Evolutionary conservation across 1,284 basidiomycete genomes (phyloP), one percentile per base, ranked within the genome.

Genomic region (Moesziomyces parantarcticus): DNA sequence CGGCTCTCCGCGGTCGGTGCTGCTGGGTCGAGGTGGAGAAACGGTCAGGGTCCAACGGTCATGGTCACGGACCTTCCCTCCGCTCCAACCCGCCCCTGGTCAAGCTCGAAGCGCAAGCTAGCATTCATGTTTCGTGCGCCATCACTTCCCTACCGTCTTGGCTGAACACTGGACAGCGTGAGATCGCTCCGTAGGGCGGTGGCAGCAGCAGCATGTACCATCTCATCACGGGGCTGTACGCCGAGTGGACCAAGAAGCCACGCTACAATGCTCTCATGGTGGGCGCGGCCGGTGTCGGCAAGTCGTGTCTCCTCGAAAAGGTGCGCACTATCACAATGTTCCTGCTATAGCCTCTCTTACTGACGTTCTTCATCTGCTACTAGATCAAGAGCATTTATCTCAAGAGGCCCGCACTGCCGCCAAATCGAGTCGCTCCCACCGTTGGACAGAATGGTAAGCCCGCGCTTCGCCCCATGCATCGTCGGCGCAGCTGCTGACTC

Each of bases 301-400:
- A 79, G 58, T 77, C 77, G 1, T 77, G 77, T 45, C 49, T 77
- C 6, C 52, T 76, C 14, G 77, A 78, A 48, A 64, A 69, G 48
- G 63, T 60, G n/a, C 22, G 51, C 1, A 13, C 29, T 13, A 13
- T 51, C 6, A 6, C 36, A 2, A 16, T 1, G 6, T 1, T 39
- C 36, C 16, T 3, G 16, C 11, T 39, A 2, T 14, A 16, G 18
- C 48, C n/a, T n/a, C 46, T 26, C 13, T 32, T 6, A 20, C 41
- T 43, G 22, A 43, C 41, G 22, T 9, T 11, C 9, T 41, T 21
- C 14, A 3, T 18, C 22, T 29, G 39, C 20, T 21, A n/a, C 39
- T 14, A 52, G 52, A 54, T 73, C 54, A 73, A 73, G 23, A 58
- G 53, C 51, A 40, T 73, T 32, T 68, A 68, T 23, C 65, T 73